phyloP scores from a whole-genome alignment of 495 filamentous ascomycete species.

The Darksidea phi region DNA sequence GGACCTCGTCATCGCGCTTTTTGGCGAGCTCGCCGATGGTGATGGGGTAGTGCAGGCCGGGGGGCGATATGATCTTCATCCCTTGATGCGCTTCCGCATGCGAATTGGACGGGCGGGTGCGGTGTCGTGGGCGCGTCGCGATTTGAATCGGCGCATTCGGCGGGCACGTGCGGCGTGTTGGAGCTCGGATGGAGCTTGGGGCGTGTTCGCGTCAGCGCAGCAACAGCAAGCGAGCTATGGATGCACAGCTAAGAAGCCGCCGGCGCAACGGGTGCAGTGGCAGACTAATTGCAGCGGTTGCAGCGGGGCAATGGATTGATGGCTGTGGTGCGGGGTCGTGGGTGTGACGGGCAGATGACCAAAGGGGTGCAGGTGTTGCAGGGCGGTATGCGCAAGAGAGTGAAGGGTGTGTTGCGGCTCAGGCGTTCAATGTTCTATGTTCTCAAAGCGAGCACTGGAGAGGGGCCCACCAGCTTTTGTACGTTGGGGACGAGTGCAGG shows the following conservation, averaged over 20 bases:
- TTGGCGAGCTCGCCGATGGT: slow-evolving; percentile 86
- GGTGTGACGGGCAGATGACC: too few relatives aligned
- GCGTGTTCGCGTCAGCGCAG: slow-evolving; percentile 8
- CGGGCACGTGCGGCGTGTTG: background rate
- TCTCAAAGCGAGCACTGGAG: too few relatives aligned
- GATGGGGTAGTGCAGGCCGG: slow-evolving; percentile 83
- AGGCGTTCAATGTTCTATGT: too few relatives aligned
- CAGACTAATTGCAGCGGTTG: too few relatives aligned
- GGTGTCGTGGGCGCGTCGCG: slow-evolving; percentile 21
- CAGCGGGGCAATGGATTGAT: too few relatives aligned
- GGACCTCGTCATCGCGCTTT: slow-evolving; percentile 67
- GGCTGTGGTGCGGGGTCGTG: background rate
- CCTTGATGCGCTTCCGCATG: slow-evolving; percentile 30
- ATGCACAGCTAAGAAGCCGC: too few relatives aligned
- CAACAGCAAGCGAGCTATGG: background rate
- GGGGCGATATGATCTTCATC: slow-evolving; percentile 54
- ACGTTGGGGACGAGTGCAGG: too few relatives aligned
- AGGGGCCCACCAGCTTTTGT: too few relatives aligned
- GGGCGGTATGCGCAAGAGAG: too few relatives aligned
- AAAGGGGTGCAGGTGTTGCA: too few relatives aligned
- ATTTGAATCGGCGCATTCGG: slow-evolving; percentile 25
- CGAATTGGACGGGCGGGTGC: slow-evolving; percentile 14
- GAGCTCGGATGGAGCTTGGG: slow-evolving; percentile 12
- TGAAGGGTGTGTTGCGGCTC: too few relatives aligned
- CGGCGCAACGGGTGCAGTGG: background rate